Evolutionary conservation across 148 eudicot genomes (phyloP).

Genomic region (Camellia lanceoleosa): DNA sequence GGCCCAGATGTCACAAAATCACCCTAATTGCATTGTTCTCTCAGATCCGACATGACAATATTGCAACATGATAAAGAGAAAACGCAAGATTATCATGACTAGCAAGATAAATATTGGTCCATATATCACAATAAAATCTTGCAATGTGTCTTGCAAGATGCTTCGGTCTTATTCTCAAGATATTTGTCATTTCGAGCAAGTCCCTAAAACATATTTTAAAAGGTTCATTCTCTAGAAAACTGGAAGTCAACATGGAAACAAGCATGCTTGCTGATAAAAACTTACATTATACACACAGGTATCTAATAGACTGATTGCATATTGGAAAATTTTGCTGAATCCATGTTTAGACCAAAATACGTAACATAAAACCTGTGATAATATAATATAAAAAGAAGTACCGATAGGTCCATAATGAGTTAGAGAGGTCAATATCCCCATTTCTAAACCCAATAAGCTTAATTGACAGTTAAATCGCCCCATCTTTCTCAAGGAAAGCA

Average conservation of each 20-base stretch:
- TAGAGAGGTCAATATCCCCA: conserved; percentile 66
- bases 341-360: conserved; percentile 9
- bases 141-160: too few relatives aligned
- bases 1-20: too few relatives aligned
- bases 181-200: too few relatives aligned
- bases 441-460: conserved; percentile 60
- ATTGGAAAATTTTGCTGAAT: not conserved
- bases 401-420: conserved; percentile 82
- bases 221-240: not conserved
- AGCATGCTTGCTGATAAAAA: not conserved
- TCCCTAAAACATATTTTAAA: too few relatives aligned
- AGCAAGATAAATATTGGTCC: too few relatives aligned
- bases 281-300: not conserved
- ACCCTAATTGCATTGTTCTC: too few relatives aligned
- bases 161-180: too few relatives aligned
- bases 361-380: not conserved
- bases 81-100: too few relatives aligned
- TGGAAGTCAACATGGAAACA: not conserved
- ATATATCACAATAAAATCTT: too few relatives aligned
- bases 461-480: conserved; percentile 81
- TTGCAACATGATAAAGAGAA: too few relatives aligned
- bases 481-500: conserved; percentile 90
- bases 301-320: conserved; percentile 2
- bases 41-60: too few relatives aligned
- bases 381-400: conserved; percentile 14